A percentile compares a stretch with the other conserved stretches of the same genome.
Conservation (phyloP, 148 eudicot genomes). For the Drosera capensis region DNA sequence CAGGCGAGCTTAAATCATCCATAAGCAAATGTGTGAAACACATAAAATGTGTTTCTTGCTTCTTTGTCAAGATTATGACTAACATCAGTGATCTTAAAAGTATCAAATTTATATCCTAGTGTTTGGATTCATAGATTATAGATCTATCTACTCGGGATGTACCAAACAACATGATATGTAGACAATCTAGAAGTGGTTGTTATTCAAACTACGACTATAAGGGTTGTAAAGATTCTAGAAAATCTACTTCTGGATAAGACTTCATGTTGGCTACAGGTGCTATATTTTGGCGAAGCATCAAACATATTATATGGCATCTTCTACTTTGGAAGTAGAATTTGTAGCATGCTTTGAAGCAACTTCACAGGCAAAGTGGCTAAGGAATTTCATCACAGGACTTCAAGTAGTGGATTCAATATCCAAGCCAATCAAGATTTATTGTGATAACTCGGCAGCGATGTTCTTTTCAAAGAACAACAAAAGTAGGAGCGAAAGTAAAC, state of each 20-base stretch:
- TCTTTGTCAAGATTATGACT: no score
- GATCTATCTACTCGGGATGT: no score
- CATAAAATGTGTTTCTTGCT: no score
- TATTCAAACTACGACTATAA: not conserved
- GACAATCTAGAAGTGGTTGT: not conserved
- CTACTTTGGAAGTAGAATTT: constrained; percentile 9
- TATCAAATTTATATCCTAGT: no score
- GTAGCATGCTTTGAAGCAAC: constrained; percentile 12
- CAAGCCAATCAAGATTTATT: not conserved
- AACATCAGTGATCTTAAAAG: no score
- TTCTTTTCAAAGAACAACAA: not conserved
- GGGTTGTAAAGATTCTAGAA: not conserved
- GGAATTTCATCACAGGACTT: not conserved
- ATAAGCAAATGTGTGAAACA: no score
- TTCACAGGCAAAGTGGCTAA: not conserved
- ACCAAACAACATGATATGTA: no score
- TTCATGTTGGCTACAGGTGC: not conserved
- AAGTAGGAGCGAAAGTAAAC: not conserved
- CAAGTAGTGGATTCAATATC: not conserved
- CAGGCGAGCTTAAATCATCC: no score
- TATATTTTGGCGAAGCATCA: constrained; percentile 2
- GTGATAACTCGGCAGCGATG: constrained; percentile 3
- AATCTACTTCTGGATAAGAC: not conserved
- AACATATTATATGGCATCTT: constrained; percentile 1
- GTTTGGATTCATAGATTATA: no score